A percentile compares a stretch with the other conserved stretches of the same genome.
These are phyloP conservation scores for Exidia glandulosa DNA, from an alignment of 768 basidiomycete genomes.

Conservation along the genomic window DNA sequence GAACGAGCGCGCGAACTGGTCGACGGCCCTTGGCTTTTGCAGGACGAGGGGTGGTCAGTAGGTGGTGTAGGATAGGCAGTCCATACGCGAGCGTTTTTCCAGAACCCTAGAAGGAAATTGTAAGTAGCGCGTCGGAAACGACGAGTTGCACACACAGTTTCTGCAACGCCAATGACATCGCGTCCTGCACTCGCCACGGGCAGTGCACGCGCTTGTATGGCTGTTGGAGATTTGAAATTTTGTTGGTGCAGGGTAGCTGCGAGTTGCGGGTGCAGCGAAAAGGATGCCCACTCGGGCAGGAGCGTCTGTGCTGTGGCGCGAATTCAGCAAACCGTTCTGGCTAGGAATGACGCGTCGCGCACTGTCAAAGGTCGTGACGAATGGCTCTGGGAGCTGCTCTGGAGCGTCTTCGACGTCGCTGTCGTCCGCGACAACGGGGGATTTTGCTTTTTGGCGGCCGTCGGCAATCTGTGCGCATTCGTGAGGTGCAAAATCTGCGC, in stretches of 20 bases:
- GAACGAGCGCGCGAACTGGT: conserved; percentile 63
- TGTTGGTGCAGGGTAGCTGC: conserved; percentile 48
- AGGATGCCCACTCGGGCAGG: conserved; percentile 64
- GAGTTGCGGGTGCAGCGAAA: conserved; percentile 56
- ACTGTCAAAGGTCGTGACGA: conserved; percentile 33
- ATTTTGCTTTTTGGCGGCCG: background rate
- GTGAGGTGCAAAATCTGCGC: background rate
- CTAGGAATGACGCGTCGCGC: conserved; percentile 10
- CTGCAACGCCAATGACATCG: conserved; percentile 87
- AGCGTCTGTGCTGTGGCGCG: conserved; percentile 34
- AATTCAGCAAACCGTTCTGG: background rate
- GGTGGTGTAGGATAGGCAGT: conserved; percentile 74
- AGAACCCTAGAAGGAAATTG: conserved; percentile 51
- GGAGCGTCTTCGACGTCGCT: conserved; percentile 4
- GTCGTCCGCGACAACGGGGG: conserved; percentile 1
- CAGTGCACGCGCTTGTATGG: conserved; percentile 71
- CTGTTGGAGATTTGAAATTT: conserved; percentile 62
- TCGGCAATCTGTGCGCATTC: conserved; percentile 1
- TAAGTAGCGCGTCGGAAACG: background rate
- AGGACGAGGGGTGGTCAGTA: conserved; percentile 31
- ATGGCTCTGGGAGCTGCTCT: background rate
- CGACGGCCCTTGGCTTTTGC: conserved; percentile 30
- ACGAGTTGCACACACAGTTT: conserved; percentile 52
- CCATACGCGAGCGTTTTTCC: conserved; percentile 97
- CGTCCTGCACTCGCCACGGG: conserved; percentile 47